phyloP scores from a whole-genome alignment of 495 filamentous ascomycete species.

The Cudoniella acicularis region DNA sequence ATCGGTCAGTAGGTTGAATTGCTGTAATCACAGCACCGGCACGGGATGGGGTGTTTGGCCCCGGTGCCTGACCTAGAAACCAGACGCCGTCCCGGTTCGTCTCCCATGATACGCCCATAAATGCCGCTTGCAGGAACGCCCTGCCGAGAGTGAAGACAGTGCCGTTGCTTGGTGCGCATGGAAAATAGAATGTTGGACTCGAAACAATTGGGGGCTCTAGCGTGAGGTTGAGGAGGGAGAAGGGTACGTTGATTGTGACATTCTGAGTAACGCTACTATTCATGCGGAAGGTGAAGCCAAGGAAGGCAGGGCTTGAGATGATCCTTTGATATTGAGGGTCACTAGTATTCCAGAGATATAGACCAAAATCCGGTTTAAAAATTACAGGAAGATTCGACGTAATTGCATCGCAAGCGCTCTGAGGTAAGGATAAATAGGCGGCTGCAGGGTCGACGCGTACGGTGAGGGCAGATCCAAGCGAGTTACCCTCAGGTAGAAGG shows the following conservation, averaged over 20 bases:
- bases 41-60: no score
- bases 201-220: slow-evolving; percentile 41
- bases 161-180: slow-evolving; percentile 22
- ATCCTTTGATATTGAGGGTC: slow-evolving; percentile 30
- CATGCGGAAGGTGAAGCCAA: slow-evolving; percentile 39
- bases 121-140: no score
- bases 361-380: slow-evolving; percentile 28
- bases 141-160: no score
- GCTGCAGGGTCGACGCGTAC: slow-evolving; percentile 32
- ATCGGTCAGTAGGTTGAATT: no score
- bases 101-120: no score
- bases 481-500: slow-evolving; percentile 35
- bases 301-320: slow-evolving; percentile 33
- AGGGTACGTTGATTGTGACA: slow-evolving; percentile 44
- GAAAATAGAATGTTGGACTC: slow-evolving; percentile 43
- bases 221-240: slow-evolving; percentile 43
- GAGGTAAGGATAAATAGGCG: slow-evolving; percentile 43
- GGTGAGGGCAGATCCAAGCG: slow-evolving; percentile 22
- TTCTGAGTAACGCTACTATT: slow-evolving; percentile 23
- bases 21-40: no score
- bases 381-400: slow-evolving; percentile 37
- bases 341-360: slow-evolving; percentile 41
- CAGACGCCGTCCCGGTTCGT: no score
- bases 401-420: slow-evolving; percentile 38
- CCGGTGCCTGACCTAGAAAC: no score